A percentile compares a stretch with the other conserved stretches of the same genome.
Evolutionary conservation across 768 basidiomycete genomes (phyloP).

Genomic region (Neoboletus brunneissimus): DNA sequence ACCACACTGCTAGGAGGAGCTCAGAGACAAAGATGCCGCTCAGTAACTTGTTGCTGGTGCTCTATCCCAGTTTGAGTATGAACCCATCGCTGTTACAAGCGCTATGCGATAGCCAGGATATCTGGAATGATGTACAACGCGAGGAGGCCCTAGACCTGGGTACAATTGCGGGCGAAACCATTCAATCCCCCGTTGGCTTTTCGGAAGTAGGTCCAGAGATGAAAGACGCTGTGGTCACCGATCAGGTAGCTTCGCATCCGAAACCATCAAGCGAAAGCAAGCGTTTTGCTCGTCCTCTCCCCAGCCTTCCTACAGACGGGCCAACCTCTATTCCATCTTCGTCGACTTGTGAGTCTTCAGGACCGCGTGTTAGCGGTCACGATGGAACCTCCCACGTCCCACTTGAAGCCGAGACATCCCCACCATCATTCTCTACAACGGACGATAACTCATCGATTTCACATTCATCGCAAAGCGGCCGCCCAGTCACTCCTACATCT

Average conservation of each 20-base stretch:
- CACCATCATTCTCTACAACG: constrained; percentile 26
- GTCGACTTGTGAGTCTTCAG: constrained; percentile 4
- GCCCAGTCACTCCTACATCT: constrained; percentile 36
- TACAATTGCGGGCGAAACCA: background rate
- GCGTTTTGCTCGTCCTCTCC: constrained; percentile 24
- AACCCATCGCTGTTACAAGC: constrained; percentile 68
- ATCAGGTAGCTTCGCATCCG: background rate
- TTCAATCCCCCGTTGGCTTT: background rate
- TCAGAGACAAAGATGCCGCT: constrained; percentile 90
- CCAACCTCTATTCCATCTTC: constrained; percentile 3
- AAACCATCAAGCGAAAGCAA: constrained; percentile 12
- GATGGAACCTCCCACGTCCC: background rate
- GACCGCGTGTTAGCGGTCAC: background rate
- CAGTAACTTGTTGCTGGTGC: constrained; percentile 81
- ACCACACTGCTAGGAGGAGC: constrained; percentile 62
- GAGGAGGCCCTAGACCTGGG: constrained; percentile 8
- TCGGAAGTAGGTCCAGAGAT: background rate
- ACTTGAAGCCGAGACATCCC: constrained; percentile 20
- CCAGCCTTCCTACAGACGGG: constrained; percentile 21
- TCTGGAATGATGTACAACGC: constrained; percentile 49
- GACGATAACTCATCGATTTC: constrained; percentile 36
- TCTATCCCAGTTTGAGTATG: constrained; percentile 85
- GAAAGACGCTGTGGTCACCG: background rate
- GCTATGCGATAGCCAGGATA: constrained; percentile 64
- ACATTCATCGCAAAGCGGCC: constrained; percentile 27